Evolutionary conservation across 257 asterid genomes (phyloP).

Genomic region (Penstemon barbatus): DNA sequence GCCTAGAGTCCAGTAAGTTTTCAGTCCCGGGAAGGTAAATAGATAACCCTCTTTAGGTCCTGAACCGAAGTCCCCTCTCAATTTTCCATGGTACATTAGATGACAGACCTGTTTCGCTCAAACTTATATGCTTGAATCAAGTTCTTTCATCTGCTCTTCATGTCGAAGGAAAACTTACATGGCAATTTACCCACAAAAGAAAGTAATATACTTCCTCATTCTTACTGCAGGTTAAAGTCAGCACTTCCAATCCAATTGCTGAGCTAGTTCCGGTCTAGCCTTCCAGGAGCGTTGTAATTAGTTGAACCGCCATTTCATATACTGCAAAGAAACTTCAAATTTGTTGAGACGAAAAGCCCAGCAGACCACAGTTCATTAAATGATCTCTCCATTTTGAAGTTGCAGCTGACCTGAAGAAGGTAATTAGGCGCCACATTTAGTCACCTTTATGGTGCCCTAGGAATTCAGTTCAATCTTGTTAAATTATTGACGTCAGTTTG

Average conservation of each 20-base stretch:
- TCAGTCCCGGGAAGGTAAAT: slow-evolving; percentile 37
- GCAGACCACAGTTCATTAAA: neutral
- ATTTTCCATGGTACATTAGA: slow-evolving; percentile 61
- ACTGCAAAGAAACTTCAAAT: slow-evolving; percentile 9
- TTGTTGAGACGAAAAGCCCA: slow-evolving; percentile 24
- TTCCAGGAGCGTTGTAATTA: slow-evolving; percentile 24
- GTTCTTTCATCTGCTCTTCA: slow-evolving; percentile 19
- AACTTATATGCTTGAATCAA: slow-evolving; percentile 27
- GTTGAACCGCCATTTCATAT: slow-evolving; percentile 11
- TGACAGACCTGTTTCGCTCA: slow-evolving; percentile 26
- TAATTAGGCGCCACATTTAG: neutral
- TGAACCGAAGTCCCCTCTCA: slow-evolving; percentile 64
- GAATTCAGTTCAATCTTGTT: slow-evolving; percentile 40
- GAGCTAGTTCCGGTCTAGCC: slow-evolving; percentile 66
- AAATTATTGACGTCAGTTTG: slow-evolving; percentile 24
- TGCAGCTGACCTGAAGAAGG: slow-evolving; percentile 5
- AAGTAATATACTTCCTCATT: slow-evolving; percentile 18
- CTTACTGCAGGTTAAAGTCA: slow-evolving; percentile 64
- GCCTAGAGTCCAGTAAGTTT: neutral
- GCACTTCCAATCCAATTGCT: slow-evolving; percentile 54
- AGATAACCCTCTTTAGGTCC: slow-evolving; percentile 58
- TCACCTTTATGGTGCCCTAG: neutral
- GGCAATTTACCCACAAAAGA: neutral
- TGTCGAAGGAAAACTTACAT: neutral
- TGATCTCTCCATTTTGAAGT: slow-evolving; percentile 18